A percentile compares a stretch with the other conserved stretches of the same genome.
Conservation (phyloP, 441 rosid genomes). For the Erodium texanum region DNA sequence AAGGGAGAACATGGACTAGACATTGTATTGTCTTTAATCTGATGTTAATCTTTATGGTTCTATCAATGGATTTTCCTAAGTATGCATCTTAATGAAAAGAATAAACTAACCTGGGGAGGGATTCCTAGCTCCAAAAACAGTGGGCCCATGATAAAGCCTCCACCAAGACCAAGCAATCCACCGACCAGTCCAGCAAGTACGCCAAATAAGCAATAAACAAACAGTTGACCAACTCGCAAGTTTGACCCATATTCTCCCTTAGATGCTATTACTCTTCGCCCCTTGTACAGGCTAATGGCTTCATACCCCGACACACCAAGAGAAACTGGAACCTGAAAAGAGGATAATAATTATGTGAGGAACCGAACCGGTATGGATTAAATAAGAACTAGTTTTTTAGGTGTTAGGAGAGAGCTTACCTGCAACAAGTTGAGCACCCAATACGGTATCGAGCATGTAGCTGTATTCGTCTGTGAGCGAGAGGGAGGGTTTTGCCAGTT, state of each 20-base stretch:
- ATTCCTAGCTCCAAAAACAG: slow-evolving; percentile 61
- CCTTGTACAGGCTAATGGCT: slow-evolving; percentile 50
- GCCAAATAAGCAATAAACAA: slow-evolving; percentile 40
- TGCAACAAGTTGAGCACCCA: slow-evolving; percentile 59
- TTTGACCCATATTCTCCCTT: slow-evolving; percentile 42
- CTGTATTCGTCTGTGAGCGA: slow-evolving; percentile 30
- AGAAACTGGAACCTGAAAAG: slow-evolving; percentile 50
- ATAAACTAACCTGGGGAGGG: slow-evolving; percentile 47
- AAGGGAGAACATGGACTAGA: neutral
- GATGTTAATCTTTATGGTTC: no score
- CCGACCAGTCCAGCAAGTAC: slow-evolving; percentile 53
- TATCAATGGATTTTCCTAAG: neutral
- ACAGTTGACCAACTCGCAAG: slow-evolving; percentile 32
- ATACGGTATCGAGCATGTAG: slow-evolving; percentile 49
- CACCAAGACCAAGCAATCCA: slow-evolving; percentile 64
- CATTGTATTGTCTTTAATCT: neutral
- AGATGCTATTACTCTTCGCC: slow-evolving; percentile 54
- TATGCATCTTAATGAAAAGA: no score
- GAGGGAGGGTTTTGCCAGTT: neutral
- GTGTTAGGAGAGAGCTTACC: slow-evolving; percentile 26
- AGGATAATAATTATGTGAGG: slow-evolving; percentile 7
- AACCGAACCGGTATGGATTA: neutral
- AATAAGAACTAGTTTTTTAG: neutral
- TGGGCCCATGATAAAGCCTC: slow-evolving; percentile 73
- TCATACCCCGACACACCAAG: slow-evolving; percentile 48